Percentiles rank a stretch among this genome's conserved stretches.
Evolutionary conservation across 2,329 filamentous ascomycete species (phyloP).

Genomic region (Dichotomopilus funicola): DNA sequence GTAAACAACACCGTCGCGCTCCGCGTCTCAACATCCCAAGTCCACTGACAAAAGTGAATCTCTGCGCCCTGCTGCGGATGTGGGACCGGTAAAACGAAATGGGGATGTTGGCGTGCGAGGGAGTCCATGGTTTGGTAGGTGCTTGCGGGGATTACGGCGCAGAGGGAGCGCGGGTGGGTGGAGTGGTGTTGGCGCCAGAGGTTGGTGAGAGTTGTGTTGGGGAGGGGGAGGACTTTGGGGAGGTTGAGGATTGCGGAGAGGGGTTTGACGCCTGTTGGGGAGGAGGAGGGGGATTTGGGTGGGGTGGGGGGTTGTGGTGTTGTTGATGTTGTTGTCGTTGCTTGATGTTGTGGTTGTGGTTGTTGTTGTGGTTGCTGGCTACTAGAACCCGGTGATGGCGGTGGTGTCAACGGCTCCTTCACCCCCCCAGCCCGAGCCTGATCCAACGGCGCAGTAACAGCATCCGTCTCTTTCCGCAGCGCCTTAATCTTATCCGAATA

Average conservation of each 20-base stretch:
- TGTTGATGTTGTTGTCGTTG: slow-evolving; percentile 9
- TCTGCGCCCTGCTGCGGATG: slow-evolving; percentile 66
- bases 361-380: slow-evolving; percentile 11
- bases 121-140: slow-evolving; percentile 69
- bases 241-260: slow-evolving; percentile 63
- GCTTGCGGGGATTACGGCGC: slow-evolving; percentile 67
- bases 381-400: background rate
- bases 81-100: slow-evolving; percentile 86
- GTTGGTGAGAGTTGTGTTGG: slow-evolving; percentile 73
- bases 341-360: background rate
- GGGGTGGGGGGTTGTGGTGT: slow-evolving; percentile 11
- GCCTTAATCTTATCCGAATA: slow-evolving; percentile 79
- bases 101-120: slow-evolving; percentile 68
- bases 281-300: slow-evolving; percentile 17
- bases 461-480: slow-evolving; percentile 61
- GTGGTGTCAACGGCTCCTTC: background rate
- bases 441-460: slow-evolving; percentile 32
- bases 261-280: slow-evolving; percentile 35
- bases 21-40: slow-evolving; percentile 62
- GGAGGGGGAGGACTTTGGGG: slow-evolving; percentile 65
- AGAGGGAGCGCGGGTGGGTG: slow-evolving; percentile 65
- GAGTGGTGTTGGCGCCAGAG: slow-evolving; percentile 90
- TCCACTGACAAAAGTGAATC: slow-evolving; percentile 96
- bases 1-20: slow-evolving; percentile 84
- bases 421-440: background rate